These are phyloP conservation scores for Chaetomiaceae sp. DNA, from an alignment of 2,329 filamentous ascomycete genomes.

Conservation along the genomic window DNA sequence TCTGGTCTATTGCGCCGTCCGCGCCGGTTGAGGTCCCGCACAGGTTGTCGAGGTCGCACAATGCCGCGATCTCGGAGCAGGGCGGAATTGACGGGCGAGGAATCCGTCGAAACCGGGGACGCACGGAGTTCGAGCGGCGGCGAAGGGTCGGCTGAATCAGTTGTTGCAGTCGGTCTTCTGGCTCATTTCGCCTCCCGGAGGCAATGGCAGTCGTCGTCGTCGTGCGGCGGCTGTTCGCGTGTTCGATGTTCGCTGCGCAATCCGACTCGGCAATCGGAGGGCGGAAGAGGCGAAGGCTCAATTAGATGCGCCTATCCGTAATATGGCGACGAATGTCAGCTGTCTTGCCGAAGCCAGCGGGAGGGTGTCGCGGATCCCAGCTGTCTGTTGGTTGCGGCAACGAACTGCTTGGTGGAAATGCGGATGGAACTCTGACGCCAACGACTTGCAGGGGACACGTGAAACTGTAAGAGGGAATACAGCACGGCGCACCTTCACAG, in stretches of 20 bases:
- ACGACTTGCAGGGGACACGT: background rate
- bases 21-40: background rate
- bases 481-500: background rate
- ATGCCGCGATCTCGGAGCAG: background rate
- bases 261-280: background rate
- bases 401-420: background rate
- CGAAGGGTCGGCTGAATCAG: background rate
- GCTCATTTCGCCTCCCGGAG: conserved; percentile 17
- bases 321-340: background rate
- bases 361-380: background rate
- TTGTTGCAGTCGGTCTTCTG: conserved; percentile 1
- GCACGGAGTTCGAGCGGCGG: background rate
- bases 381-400: background rate
- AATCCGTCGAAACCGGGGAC: background rate
- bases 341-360: background rate
- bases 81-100: background rate
- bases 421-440: conserved; percentile 6
- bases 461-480: background rate
- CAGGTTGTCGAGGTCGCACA: background rate
- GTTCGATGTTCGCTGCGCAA: background rate
- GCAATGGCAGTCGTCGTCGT: background rate
- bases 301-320: no score
- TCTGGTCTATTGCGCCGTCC: background rate
- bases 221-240: background rate
- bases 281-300: background rate